Percentiles rank a stretch among this genome's conserved stretches.
phyloP scores from a whole-genome alignment of 805 yeast species.

The Cyberlindnera misumaiensis region DNA sequence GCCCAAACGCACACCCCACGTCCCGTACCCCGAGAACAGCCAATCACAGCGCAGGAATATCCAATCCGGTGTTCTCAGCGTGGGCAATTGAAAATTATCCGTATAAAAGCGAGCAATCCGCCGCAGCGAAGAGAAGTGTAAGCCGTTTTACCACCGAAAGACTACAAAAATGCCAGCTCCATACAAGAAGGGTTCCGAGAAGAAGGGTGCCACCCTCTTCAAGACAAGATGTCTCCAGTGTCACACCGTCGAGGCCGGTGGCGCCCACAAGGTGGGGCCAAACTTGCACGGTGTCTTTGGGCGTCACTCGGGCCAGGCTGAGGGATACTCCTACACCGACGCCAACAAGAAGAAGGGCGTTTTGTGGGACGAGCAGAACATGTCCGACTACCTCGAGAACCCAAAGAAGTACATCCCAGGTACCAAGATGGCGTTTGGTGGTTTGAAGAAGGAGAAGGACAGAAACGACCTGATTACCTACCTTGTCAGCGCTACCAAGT shows the following conservation, averaged over 20 bases:
- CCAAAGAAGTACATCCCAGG: constrained; percentile 99
- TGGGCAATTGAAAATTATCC: too few species aligned
- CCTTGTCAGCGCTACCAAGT: constrained; percentile 52
- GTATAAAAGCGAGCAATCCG: not conserved
- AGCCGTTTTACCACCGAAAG: too few species aligned
- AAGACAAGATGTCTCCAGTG: constrained; percentile 99
- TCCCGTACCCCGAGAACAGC: constrained; percentile 5
- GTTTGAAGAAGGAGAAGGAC: constrained; percentile 98
- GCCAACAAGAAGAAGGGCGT: constrained; percentile 97
- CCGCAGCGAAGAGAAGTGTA: too few species aligned
- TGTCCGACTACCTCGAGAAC: constrained; percentile 95
- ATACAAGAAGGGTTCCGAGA: constrained; percentile 51
- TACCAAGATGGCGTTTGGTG: constrained; percentile 99
- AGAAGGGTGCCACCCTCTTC: constrained; percentile 97
- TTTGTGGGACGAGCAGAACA: constrained; percentile 76
- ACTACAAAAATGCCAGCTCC: constrained; percentile 26
- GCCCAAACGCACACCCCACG: not conserved
- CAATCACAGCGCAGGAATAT: constrained; percentile 19
- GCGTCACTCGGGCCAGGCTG: constrained; percentile 87
- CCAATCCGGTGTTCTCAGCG: constrained; percentile 24
- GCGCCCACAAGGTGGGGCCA: constrained; percentile 98
- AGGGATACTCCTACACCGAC: constrained; percentile 93
- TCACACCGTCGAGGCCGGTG: constrained; percentile 94
- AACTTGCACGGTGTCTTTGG: constrained; percentile 93
- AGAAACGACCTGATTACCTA: constrained; percentile 94